These are phyloP conservation scores for Capsicum baccatum DNA, from an alignment of 257 asterid species.

Conservation along the genomic window DNA sequence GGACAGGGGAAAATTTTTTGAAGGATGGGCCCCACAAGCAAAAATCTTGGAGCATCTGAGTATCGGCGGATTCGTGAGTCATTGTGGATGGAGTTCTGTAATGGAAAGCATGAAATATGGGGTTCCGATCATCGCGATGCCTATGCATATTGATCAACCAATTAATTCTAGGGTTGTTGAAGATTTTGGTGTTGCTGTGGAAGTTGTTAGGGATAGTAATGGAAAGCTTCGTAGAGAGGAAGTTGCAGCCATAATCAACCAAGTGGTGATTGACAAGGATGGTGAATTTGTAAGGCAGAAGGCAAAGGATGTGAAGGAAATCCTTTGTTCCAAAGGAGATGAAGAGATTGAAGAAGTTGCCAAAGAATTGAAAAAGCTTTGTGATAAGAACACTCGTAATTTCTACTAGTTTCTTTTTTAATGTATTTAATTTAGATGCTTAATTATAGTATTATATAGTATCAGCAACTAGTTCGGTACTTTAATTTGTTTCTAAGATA, in stretches of 20 bases:
- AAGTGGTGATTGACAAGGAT: conserved; percentile 5
- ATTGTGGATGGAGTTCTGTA: conserved; percentile 25
- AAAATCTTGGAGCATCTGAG: neutral
- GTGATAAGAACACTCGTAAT: neutral
- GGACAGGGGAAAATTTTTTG: neutral
- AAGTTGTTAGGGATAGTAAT: conserved; percentile 14
- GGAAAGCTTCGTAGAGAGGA: conserved; percentile 23
- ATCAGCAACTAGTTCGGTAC: neutral
- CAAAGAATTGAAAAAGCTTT: neutral
- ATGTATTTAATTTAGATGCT: neutral
- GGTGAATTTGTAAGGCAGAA: conserved; percentile 25
- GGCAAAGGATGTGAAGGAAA: conserved; percentile 23
- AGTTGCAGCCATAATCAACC: conserved; percentile 7
- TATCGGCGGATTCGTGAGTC: neutral
- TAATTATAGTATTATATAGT: neutral
- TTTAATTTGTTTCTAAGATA: neutral
- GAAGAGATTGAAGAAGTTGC: conserved; percentile 22
- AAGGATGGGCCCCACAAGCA: no score
- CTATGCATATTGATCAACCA: conserved; percentile 25
- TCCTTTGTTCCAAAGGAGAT: neutral
- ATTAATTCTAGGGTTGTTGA: conserved; percentile 25
- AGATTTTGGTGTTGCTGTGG: conserved; percentile 20
- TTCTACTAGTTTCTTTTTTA: neutral
- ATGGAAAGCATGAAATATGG: conserved; percentile 24
- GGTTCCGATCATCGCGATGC: neutral